Base-by-base conservation (phyloP, 768 basidiomycete species). In the Russula brevipes region DNA sequence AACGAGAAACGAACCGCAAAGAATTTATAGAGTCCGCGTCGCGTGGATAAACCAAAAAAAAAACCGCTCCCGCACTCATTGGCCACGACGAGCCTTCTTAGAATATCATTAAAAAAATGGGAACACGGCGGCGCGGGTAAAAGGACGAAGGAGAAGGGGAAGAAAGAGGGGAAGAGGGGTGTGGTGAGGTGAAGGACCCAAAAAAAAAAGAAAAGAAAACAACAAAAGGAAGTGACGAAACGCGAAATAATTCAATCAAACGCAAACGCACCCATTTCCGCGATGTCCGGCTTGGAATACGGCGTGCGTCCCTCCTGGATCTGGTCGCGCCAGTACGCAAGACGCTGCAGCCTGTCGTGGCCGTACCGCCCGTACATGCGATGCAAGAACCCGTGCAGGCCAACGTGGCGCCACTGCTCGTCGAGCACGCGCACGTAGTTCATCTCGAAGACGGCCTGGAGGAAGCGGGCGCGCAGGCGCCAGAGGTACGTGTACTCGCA, bases 401-500 rank as follows among this genome's bases (percentile, higher is more conserved):
- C 11, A 3, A 31, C 39, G 41, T 14, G 64, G 6, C 30, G 47
- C 61, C 61, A 66, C 1, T 2, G 17, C 24, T 58, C 65, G 61
- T 64, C 53, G 8, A 66, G 42, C 0, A 10, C 1, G 3, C 11
- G n/a, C 17, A 44, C 42, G 30, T 64, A 53, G 39, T 64, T 66
- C 65, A 58, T 63, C 12, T 66, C 61, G 46, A 49, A 57, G 0
- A 66, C 6, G 9, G 38, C 57, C 41, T 53, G 35, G 30, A 66
- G 46, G 57, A 66, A 66, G 7, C 35, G 33, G n/a, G 4, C 5
- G 53, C 65, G 61, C 9, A 66, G 12, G 19, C 38, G 45, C 61
- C 61, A 66, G 42, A 66, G 49, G 36, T 59, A 66, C 3, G 53
- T 39, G 16, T 58, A 66, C 9, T 64, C 56, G 5, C 11, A 52